Evolutionary conservation across 345 rosid genomes (phyloP).

Genomic region (Brassica nigra): DNA sequence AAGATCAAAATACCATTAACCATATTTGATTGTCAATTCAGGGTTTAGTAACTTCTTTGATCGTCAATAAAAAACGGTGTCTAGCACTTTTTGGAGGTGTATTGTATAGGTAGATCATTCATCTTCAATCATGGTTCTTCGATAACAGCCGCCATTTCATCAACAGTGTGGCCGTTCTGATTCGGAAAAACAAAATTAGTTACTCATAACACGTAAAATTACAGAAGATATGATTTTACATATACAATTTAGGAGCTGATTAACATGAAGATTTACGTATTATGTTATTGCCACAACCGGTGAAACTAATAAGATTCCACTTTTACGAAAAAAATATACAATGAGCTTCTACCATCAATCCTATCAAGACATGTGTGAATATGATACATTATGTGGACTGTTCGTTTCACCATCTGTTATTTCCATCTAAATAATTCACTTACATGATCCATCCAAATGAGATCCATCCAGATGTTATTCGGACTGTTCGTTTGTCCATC

Average conservation of each 20-base stretch:
- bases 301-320: not conserved
- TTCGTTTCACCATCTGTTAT: too few species aligned
- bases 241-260: not conserved
- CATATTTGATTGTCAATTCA: not conserved
- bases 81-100: not conserved
- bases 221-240: not conserved
- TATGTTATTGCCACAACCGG: not conserved
- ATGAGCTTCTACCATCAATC: not conserved
- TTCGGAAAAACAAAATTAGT: not conserved
- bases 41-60: not conserved
- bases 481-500: too few species aligned
- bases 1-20: not conserved
- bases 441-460: too few species aligned
- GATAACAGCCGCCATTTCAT: not conserved
- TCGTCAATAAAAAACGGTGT: not conserved
- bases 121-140: not conserved
- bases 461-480: too few species aligned
- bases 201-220: not conserved
- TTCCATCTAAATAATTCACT: too few species aligned
- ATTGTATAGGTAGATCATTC: not conserved
- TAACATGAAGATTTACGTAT: not conserved
- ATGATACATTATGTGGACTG: not conserved
- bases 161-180: constrained; percentile 13
- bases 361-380: not conserved
- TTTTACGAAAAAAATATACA: not conserved